Conservation (phyloP, 108 stramenopile genomes). For the Conticribra weissflogii region DNA sequence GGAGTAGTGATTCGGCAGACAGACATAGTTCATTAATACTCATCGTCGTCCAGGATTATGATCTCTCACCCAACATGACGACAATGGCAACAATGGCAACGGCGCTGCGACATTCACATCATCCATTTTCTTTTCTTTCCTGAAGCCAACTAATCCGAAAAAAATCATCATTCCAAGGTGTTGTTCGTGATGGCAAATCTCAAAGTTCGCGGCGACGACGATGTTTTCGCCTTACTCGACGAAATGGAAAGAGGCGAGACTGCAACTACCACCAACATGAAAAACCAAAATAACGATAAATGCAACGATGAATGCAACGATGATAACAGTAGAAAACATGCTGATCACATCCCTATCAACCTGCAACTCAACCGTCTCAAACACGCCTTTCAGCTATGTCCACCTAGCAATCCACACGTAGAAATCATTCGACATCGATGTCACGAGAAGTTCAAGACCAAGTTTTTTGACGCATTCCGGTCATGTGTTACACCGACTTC, state of each 20-base stretch:
- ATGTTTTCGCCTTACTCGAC: conserved; percentile 43
- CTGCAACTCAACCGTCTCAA: conserved; percentile 1
- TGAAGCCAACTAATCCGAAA: neutral
- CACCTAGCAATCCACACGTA: conserved; percentile 63
- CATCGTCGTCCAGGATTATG: neutral
- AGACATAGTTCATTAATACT: neutral
- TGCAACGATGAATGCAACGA: too few relatives aligned
- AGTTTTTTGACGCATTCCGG: conserved; percentile 51
- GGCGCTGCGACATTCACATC: neutral
- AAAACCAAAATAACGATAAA: too few relatives aligned
- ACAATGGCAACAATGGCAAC: conserved; percentile 13
- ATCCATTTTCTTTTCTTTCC: too few relatives aligned
- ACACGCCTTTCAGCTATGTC: conserved; percentile 53
- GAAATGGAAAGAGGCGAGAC: conserved; percentile 31
- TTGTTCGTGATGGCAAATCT: neutral
- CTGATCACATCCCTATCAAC: too few relatives aligned
- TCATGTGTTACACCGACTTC: conserved; percentile 13
- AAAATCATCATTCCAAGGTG: too few relatives aligned
- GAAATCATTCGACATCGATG: conserved; percentile 73
- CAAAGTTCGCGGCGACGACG: conserved; percentile 49
- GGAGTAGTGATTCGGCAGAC: too few relatives aligned
- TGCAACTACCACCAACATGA: neutral
- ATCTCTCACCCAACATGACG: neutral
- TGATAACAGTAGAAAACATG: too few relatives aligned
- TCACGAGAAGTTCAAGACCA: conserved; percentile 73